Base-by-base conservation (phyloP, 2,329 filamentous ascomycete genomes). In the Fusarium globosum region DNA sequence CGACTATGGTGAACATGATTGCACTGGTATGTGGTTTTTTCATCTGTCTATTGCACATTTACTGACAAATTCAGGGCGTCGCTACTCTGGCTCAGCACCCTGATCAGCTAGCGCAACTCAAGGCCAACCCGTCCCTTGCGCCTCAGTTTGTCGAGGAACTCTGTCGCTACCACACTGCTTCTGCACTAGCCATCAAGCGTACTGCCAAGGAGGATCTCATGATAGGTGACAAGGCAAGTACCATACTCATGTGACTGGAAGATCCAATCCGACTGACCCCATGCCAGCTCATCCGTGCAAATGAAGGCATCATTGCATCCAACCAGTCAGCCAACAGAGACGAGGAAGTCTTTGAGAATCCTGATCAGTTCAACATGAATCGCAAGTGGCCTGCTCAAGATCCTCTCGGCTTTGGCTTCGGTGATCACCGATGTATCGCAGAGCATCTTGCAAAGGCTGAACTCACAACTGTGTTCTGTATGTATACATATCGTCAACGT, bases 1-100 rank as follows among this genome's bases (percentile, higher is more conserved):
- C 86, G 0, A 87, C 86, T 2, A 85, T 87, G 83, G 83, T 87
- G 9, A 87, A 84, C 73, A 87, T 86, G 83, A 87, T 87, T 63
- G 80, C 82, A 2, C 79, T 87, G 38, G 84, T 84, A 64, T n/a
- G 78, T 7, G 2, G 3, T 18, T 60, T 6, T 3, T 21, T 12
- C 3, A 7, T 2, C 2, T 3, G 0, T 26, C 10, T 20, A 2
- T 2, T 2, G 2, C 4, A 3, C 15, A 5, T 13, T 6, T 41
- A 6, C 16, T 48, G 1, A 38, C 4, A 4, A 1, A 46, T 28
- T 15, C 21, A 85, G 82, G 86, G 86, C 16, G 79, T 87, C 14
- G 79, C 85, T 0, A 84, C 83, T 8, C 81, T 87, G 10, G 78
- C 84, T 21, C 81, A 85, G 60, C 79, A 87, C 51, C 85, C 85